These are phyloP conservation scores for Linderina pennispora DNA, from an alignment of 192 early-diverging fungal species.

Conservation along the genomic window DNA sequence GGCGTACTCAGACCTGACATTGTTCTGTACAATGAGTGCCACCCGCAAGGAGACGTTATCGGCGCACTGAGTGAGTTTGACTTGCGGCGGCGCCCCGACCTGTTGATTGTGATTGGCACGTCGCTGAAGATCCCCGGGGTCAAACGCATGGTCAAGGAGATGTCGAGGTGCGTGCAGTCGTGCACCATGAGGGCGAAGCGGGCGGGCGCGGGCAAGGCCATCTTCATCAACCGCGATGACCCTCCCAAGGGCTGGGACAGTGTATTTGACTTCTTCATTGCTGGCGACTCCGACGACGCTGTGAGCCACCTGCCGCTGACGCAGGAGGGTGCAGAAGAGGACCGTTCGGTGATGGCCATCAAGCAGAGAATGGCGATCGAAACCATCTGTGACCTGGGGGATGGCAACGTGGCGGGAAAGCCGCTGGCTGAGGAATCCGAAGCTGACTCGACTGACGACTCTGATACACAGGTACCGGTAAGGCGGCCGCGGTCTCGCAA, in stretches of 20 bases:
- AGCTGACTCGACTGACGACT: too few species aligned
- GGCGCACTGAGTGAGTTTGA: slow-evolving; percentile 40
- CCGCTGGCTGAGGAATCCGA: too few species aligned
- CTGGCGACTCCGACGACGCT: slow-evolving; percentile 35
- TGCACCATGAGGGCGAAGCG: slow-evolving; percentile 21
- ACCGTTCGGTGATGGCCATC: background rate
- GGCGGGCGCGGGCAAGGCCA: slow-evolving; percentile 35
- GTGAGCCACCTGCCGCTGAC: slow-evolving; percentile 23
- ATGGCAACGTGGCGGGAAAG: too few species aligned
- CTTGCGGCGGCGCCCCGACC: slow-evolving; percentile 40
- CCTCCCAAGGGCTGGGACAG: slow-evolving; percentile 44
- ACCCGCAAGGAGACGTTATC: slow-evolving; percentile 44
- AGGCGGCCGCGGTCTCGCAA: too few species aligned
- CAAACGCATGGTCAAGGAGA: slow-evolving; percentile 46
- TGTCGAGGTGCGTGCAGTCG: slow-evolving; percentile 41
- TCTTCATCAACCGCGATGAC: slow-evolving; percentile 44
- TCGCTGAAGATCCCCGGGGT: slow-evolving; percentile 49
- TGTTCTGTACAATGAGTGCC: slow-evolving; percentile 87
- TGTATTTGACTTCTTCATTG: slow-evolving; percentile 47
- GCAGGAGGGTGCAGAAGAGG: background rate
- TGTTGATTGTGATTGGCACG: slow-evolving; percentile 50
- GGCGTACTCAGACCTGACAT: slow-evolving; percentile 88
- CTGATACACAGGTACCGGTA: too few species aligned
- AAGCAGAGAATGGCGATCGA: background rate
- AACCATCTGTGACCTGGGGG: background rate